Conservation (phyloP, 495 filamentous ascomycete genomes). For the Tirmania nivea region DNA sequence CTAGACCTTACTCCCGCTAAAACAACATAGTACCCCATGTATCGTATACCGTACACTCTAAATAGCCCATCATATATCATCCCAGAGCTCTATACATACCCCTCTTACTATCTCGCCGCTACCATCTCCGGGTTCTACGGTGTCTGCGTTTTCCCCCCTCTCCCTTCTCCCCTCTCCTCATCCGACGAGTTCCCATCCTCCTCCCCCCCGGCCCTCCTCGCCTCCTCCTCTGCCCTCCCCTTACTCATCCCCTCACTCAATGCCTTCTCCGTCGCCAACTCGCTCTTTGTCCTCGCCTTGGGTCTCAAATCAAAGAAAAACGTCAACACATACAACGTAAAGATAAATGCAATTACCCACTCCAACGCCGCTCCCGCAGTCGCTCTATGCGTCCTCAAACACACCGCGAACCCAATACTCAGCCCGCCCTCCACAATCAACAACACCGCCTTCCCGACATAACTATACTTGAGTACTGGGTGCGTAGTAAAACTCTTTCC, state of each 20-base stretch:
- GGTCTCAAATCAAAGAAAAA: conserved; percentile 79
- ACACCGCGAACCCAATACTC: conserved; percentile 25
- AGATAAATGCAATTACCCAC: conserved; percentile 76
- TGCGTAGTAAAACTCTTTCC: conserved; percentile 35
- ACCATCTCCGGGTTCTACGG: too few species aligned
- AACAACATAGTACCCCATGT: too few species aligned
- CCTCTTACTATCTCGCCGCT: too few species aligned
- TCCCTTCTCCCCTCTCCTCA: neutral
- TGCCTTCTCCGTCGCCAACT: conserved; percentile 18
- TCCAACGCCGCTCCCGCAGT: conserved; percentile 33
- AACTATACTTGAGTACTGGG: conserved; percentile 47
- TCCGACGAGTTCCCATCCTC: neutral
- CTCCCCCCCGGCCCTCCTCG: neutral
- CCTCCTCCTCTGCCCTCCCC: neutral
- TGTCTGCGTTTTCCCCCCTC: neutral
- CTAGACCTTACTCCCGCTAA: too few species aligned
- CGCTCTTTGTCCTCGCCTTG: conserved; percentile 40
- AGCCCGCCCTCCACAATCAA: conserved; percentile 58
- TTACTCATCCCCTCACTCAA: neutral
- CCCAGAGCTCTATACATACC: too few species aligned
- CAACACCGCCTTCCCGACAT: conserved; percentile 64
- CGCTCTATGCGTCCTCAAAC: conserved; percentile 13
- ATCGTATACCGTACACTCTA: too few species aligned
- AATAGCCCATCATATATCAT: too few species aligned
- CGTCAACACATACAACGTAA: conserved; percentile 71